These are phyloP conservation scores for Naganishia sp. DNA, from an alignment of 1,284 basidiomycete species.

Conservation along the genomic window DNA sequence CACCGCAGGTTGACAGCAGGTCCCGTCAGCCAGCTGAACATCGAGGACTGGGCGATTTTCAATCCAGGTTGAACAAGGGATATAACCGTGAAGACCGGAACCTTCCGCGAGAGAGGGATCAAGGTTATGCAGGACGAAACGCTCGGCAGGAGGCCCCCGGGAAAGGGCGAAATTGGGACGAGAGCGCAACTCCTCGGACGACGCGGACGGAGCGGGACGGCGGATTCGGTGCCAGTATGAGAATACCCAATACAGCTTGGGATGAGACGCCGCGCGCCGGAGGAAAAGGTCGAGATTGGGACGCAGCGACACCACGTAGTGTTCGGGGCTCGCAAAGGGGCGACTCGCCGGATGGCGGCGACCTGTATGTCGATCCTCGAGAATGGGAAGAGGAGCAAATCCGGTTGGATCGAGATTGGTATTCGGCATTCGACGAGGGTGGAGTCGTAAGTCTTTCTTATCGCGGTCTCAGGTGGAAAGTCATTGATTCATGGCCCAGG, in stretches of 20 bases:
- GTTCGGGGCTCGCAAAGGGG: constrained; percentile 60
- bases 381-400: constrained; percentile 97
- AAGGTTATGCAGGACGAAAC: constrained; percentile 32
- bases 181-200: constrained; percentile 65
- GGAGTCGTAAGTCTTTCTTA: constrained; percentile 60
- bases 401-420: constrained; percentile 88
- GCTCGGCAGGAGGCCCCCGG: constrained; percentile 24
- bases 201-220: constrained; percentile 59
- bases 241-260: constrained; percentile 85
- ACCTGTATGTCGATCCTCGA: constrained; percentile 59
- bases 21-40: constrained; percentile 23
- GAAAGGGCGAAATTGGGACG: constrained; percentile 48
- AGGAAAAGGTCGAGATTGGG: constrained; percentile 64
- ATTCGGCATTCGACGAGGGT: constrained; percentile 82
- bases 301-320: constrained; percentile 77
- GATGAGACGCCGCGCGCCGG: constrained; percentile 75
- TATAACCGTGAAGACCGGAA: constrained; percentile 36
- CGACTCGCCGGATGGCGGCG: constrained; percentile 59
- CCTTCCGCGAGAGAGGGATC: constrained; percentile 34
- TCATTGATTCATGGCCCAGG: constrained; percentile 39
- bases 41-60: constrained; percentile 51
- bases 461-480: too few species aligned
- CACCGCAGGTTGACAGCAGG: constrained; percentile 19
- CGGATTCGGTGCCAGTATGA: constrained; percentile 76
- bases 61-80: constrained; percentile 48